phyloP scores from a whole-genome alignment of 73 alveolate species.

The Tetrahymena thermophila region DNA sequence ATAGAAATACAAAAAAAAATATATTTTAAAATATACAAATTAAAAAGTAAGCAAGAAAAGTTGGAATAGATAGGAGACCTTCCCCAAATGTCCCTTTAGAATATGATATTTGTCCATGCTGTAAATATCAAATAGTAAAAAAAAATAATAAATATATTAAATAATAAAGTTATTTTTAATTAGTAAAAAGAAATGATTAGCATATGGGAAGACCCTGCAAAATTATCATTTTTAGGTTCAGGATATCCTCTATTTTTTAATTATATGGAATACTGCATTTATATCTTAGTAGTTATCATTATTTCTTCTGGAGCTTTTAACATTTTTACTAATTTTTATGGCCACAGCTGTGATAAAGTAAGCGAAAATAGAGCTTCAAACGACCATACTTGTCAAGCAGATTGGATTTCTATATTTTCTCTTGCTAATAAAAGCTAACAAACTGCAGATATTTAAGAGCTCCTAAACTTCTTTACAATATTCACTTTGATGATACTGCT shows the following conservation, averaged over 20 bases:
- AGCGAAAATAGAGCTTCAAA: not conserved
- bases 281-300: not conserved
- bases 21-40: not conserved
- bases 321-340: conserved; percentile 14
- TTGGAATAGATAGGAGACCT: not conserved
- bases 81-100: not conserved
- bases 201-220: not conserved
- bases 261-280: conserved; percentile 15
- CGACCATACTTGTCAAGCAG: conserved; percentile 3
- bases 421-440: conserved; percentile 17
- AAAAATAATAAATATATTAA: not conserved
- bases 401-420: conserved; percentile 3
- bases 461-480: not conserved
- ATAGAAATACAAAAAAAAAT: not conserved
- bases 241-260: conserved; percentile 33
- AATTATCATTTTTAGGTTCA: conserved; percentile 29
- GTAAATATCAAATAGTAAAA: conserved; percentile 2
- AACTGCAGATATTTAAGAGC: not conserved
- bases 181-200: conserved; percentile 7
- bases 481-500: conserved; percentile 9
- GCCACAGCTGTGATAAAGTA: not conserved
- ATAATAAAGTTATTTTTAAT: not conserved
- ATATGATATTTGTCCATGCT: conserved; percentile 21
- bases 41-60: conserved; percentile 1
- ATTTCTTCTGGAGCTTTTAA: conserved; percentile 16